Base-by-base conservation (phyloP, 257 asterid species). In the Plectranthus barbatus region DNA sequence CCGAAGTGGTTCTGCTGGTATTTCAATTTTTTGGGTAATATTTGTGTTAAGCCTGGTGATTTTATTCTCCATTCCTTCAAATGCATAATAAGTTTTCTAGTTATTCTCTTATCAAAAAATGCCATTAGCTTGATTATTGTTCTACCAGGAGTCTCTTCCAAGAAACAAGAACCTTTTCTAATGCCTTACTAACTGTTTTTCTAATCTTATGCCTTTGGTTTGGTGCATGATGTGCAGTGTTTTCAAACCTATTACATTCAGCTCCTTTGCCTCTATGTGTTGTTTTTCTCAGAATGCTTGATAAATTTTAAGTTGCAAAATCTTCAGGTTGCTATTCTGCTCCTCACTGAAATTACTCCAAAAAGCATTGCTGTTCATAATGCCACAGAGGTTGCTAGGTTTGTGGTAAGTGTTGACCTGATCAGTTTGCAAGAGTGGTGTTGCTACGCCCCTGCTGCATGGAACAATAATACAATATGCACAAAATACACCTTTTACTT, bases 311-410 rank as follows among this genome's bases (percentile, higher is more conserved):
- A 56, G 14, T 66, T 63, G 60, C 60, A 60, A 48, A 54, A 47
- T 62, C 72, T 45, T 68, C 86, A 93, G 99, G 97, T 93, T 74
- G 84, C 85, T 24, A 74, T 93, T 79, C 81, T 93, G 80, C 99
- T 93, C 44, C 97, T 93, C 66, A 93, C 99, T 20, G 99, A 93
- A 81, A 93, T 93, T 62, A 93, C 99, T 67, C 99, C 99, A 26
- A 93, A 93, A 79, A 93, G 99, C 76, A 74, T 93, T 64, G 99
- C 99, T 64, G 99, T 93, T 71, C 97, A 93, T 76, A 86, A 93
- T 87, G 96, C 99, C 66, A 82, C 97, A 0, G 97, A 93, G 72
- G 97, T 90, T 51, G 99, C 91, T 34, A 90, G 89, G 67, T 65
- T 93, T 82, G 99, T 93, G 99, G 99, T 93, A 80, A 84, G 97